Evolutionary conservation across 257 asterid species (phyloP), one percentile per base, ranked within the genome.

Genomic region (Eucommia ulmoides): DNA sequence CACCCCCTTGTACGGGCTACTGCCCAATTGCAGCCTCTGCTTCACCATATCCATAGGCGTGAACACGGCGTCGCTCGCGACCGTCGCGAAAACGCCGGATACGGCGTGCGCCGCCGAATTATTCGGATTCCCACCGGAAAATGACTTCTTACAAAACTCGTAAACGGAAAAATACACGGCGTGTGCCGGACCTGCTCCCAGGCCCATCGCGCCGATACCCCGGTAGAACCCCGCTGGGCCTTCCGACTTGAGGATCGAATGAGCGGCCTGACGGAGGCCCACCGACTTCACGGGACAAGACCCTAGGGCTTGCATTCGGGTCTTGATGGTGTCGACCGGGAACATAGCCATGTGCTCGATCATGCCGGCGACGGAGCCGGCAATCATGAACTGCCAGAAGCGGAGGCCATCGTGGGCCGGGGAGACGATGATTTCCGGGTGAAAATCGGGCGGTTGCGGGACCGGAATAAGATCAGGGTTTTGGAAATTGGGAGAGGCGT

Each of bases 291-390:
- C 19, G 7, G 47, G 47, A 20, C 47, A 41, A n/a, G 47, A 41
- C 9, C 47, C 19, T 9, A 41, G 1, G 47, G 20, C 47, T 41
- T 41, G 47, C 47, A 41, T 41, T 1, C 9, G 47, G 47, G 47
- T 41, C 19, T 41, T 41, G 1, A 41, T 17, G 47, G 47, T 41
- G 47, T 41, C 47, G 20, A 41, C 47, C 7, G 47, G 47, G 47
- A 41, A 41, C 47, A 41, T 41, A 20, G 47, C 47, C 47, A 41
- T 41, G 20, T 41, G 47, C 15, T 41, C 47, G 20, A 41, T 20
- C 47, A 41, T 41, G 2, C 47, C 47, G 20, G 47, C 47, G 2
- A 41, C 9, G 47, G 47, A 41, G 5, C 47, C 47, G 20, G 47
- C 47, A 16, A 41, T 41, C 47, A 41, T 41, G 47, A 41, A 41